Percentiles rank a stretch among this genome's conserved stretches.
phyloP scores from a whole-genome alignment of 2,329 filamentous ascomycete genomes.

The Penicillium sp. region DNA sequence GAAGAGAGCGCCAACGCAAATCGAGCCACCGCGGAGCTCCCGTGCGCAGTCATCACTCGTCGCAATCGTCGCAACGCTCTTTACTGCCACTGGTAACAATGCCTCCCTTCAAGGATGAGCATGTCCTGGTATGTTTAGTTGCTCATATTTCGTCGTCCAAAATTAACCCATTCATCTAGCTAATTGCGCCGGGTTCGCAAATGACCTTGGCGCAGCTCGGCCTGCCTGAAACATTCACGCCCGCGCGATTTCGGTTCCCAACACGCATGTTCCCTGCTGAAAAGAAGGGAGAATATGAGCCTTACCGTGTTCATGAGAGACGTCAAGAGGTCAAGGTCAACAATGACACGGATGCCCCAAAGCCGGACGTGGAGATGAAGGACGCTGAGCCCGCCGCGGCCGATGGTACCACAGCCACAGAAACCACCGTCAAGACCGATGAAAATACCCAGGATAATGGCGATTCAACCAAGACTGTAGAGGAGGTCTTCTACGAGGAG shows the following conservation, averaged over 20 bases:
- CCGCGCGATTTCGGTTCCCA: constrained; percentile 72
- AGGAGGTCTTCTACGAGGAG: constrained; percentile 66
- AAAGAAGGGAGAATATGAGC: constrained; percentile 70
- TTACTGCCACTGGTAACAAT: constrained; percentile 26
- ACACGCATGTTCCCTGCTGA: constrained; percentile 85
- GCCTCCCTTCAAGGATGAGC: constrained; percentile 48
- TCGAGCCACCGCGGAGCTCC: constrained; percentile 16
- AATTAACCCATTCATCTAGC: constrained; percentile 23
- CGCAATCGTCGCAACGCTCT: constrained; percentile 1
- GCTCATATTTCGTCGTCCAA: not conserved
- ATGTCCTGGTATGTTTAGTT: constrained; percentile 38
- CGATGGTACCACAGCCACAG: constrained; percentile 9
- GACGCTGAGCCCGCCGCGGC: constrained; percentile 29
- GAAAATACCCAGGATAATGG: constrained; percentile 22
- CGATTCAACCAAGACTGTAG: constrained; percentile 28
- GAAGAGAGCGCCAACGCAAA: constrained; percentile 7
- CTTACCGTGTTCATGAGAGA: constrained; percentile 63
- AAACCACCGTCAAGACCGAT: constrained; percentile 20
- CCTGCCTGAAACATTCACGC: constrained; percentile 80
- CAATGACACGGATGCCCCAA: constrained; percentile 25
- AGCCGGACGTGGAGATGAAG: constrained; percentile 40
- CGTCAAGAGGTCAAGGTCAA: constrained; percentile 23
- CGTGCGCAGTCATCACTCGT: constrained; percentile 12
- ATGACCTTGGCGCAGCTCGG: constrained; percentile 86
- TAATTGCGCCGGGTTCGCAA: constrained; percentile 62